Percentiles rank a stretch among this genome's conserved stretches.
These are phyloP conservation scores for Pyricularia sp. DNA, from an alignment of 2,329 filamentous ascomycete genomes.

Conservation along the genomic window DNA sequence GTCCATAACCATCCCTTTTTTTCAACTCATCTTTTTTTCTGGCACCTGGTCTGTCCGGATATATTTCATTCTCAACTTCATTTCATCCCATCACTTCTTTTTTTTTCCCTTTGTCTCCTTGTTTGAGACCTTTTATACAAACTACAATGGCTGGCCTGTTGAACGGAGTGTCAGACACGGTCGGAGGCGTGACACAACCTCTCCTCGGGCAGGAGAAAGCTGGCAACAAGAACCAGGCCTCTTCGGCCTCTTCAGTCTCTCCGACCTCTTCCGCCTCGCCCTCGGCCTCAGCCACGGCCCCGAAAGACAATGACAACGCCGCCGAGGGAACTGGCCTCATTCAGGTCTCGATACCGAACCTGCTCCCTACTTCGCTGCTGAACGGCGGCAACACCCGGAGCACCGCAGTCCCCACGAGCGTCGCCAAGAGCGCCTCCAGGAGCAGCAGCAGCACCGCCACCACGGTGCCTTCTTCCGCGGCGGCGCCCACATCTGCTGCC, in stretches of 20 bases:
- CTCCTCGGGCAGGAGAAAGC: not conserved
- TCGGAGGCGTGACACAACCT: not conserved
- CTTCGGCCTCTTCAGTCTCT: too few species aligned
- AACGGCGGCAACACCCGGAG: not conserved
- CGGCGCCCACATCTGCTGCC: not conserved
- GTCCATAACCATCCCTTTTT: not conserved
- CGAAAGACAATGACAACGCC: not conserved
- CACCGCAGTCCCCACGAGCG: not conserved
- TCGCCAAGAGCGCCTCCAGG: not conserved
- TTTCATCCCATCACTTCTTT: not conserved
- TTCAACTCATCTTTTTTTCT: not conserved
- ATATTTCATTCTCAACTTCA: not conserved
- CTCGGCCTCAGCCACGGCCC: not conserved
- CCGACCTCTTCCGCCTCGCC: not conserved
- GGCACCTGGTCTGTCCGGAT: not conserved
- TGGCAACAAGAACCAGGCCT: not conserved
- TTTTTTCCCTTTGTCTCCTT: not conserved
- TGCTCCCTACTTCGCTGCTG: not conserved
- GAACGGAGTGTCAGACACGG: not conserved
- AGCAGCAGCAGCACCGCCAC: not conserved
- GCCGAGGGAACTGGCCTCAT: not conserved
- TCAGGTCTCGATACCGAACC: not conserved
- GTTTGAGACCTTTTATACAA: not conserved
- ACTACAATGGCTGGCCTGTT: slow-evolving; percentile 3
- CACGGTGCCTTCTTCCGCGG: not conserved